A percentile compares a stretch with the other conserved stretches of the same genome.
Conservation (phyloP, 192 early-diverging fungal genomes). For the Entomortierella lignicola region DNA sequence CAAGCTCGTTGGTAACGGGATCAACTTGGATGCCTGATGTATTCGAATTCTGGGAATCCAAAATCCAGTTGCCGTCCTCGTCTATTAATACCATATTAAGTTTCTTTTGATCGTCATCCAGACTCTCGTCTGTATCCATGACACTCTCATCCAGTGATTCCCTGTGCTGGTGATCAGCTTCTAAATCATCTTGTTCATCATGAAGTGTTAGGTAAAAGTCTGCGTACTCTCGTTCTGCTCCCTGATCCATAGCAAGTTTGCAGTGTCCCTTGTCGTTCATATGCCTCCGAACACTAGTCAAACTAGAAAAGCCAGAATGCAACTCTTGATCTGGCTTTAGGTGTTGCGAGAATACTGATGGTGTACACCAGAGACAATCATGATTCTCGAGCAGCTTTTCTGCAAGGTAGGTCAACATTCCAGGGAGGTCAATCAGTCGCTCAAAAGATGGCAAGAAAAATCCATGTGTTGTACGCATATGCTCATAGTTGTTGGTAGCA, state of each 20-base stretch:
- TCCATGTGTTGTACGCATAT: constrained; percentile 41
- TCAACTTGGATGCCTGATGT: constrained; percentile 33
- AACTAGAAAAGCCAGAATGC: constrained; percentile 11
- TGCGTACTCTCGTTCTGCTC: constrained; percentile 46
- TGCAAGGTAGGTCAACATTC: constrained; percentile 43
- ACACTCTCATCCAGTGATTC: constrained; percentile 22
- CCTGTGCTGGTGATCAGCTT: constrained; percentile 3
- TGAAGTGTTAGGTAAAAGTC: constrained; percentile 43
- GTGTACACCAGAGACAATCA: constrained; percentile 51
- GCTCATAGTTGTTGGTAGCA: constrained; percentile 59
- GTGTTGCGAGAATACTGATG: constrained; percentile 38
- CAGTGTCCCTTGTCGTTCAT: constrained; percentile 56
- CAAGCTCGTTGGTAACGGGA: constrained; percentile 46
- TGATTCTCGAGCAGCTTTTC: constrained; percentile 32
- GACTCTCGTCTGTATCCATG: constrained; percentile 15
- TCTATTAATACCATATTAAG: constrained; percentile 43
- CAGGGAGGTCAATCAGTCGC: constrained; percentile 38
- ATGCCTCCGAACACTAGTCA: constrained; percentile 41
- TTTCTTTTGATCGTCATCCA: constrained; percentile 37
- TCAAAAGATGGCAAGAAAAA: constrained; percentile 48
- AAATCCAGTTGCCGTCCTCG: constrained; percentile 48
- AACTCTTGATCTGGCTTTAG: constrained; percentile 42
- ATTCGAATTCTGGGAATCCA: constrained; percentile 8
- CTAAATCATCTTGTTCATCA: constrained; percentile 5
- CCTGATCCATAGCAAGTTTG: constrained; percentile 45